Conservation (phyloP, 768 basidiomycete species). For the Agaricus bisporus region DNA sequence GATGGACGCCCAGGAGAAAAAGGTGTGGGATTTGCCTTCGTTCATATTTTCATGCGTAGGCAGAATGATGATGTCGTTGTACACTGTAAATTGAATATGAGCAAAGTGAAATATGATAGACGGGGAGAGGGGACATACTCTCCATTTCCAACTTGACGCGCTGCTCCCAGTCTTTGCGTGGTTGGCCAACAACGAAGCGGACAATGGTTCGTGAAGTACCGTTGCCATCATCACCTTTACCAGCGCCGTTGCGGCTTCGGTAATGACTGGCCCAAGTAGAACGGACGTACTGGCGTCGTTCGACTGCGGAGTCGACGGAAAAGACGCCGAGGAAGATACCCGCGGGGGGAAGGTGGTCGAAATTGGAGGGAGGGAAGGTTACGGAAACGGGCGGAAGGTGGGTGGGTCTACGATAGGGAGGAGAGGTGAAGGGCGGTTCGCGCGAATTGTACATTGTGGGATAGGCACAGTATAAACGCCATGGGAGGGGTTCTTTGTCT, state of each 20-base stretch:
- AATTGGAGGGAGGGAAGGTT: slow-evolving; percentile 65
- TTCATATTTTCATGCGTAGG: slow-evolving; percentile 95
- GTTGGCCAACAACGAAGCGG: slow-evolving; percentile 85
- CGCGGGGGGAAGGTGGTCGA: slow-evolving; percentile 74
- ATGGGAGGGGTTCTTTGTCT: slow-evolving; percentile 91
- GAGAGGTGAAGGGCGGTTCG: slow-evolving; percentile 32
- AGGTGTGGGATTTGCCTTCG: slow-evolving; percentile 84
- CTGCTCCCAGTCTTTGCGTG: slow-evolving; percentile 72
- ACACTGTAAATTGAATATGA: slow-evolving; percentile 38
- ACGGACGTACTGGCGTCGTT: slow-evolving; percentile 82
- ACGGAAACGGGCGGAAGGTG: slow-evolving; percentile 23
- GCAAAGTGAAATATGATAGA: slow-evolving; percentile 8
- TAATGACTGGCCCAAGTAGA: slow-evolving; percentile 86
- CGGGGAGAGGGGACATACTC: slow-evolving; percentile 44
- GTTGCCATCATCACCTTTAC: slow-evolving; percentile 56
- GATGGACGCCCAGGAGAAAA: slow-evolving; percentile 88
- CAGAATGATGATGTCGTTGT: slow-evolving; percentile 81
- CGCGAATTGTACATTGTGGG: slow-evolving; percentile 40
- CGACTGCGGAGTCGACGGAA: slow-evolving; percentile 77
- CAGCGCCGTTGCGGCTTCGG: slow-evolving; percentile 70
- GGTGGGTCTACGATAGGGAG: slow-evolving; percentile 32
- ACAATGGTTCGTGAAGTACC: slow-evolving; percentile 83
- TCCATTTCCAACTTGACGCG: slow-evolving; percentile 86
- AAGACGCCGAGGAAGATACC: slow-evolving; percentile 89
- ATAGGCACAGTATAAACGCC: slow-evolving; percentile 87